Conservation (phyloP, 371 early-diverging fungal genomes). For the Rhizopus stolonifer region DNA sequence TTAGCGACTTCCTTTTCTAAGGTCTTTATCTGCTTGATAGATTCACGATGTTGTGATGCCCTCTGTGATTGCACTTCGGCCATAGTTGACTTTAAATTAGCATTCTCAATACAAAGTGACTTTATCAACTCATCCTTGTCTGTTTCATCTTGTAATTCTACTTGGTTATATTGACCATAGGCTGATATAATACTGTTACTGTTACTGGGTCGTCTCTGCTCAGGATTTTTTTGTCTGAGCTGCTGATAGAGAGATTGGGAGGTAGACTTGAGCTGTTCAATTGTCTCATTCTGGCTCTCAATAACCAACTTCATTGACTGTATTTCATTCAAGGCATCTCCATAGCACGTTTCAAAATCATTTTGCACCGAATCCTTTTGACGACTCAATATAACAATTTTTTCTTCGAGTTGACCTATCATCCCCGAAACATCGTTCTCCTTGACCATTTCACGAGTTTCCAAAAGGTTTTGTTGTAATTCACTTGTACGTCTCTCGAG, state of each 20-base stretch:
- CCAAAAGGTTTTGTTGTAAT: neutral
- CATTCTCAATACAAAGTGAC: conserved; percentile 4
- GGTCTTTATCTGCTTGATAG: neutral
- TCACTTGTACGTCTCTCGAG: neutral
- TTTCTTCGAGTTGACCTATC: conserved; percentile 2
- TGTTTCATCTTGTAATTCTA: neutral
- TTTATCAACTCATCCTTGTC: neutral
- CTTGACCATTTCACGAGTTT: neutral
- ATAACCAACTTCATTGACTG: neutral
- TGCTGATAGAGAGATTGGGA: neutral
- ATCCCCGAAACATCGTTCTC: conserved; percentile 9
- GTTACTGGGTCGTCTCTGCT: neutral
- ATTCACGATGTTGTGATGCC: neutral
- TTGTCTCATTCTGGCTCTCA: neutral
- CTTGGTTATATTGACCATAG: conserved; percentile 1
- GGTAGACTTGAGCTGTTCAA: neutral
- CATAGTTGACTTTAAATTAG: neutral
- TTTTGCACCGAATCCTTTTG: neutral
- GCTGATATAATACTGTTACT: neutral
- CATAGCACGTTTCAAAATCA: conserved; percentile 14
- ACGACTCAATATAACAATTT: neutral
- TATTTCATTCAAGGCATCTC: conserved; percentile 8
- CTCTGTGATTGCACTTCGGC: conserved; percentile 1
- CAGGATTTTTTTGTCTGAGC: neutral
- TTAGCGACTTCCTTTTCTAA: conserved; percentile 5